Percentiles rank a stretch among this genome's conserved stretches.
These are phyloP conservation scores for Eucalyptus marginata DNA, from an alignment of 345 rosid species.

Conservation along the genomic window DNA sequence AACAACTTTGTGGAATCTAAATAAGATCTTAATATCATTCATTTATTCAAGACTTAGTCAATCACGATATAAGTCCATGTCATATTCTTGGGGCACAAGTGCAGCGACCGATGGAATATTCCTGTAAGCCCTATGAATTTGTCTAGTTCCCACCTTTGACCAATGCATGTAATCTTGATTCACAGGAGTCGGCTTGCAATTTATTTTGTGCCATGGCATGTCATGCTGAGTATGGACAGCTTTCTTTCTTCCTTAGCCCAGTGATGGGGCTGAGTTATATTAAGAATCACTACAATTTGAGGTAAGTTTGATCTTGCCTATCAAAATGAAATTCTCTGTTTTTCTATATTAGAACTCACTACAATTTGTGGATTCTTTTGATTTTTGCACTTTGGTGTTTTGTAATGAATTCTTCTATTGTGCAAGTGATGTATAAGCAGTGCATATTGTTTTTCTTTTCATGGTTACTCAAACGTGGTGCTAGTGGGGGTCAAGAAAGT, in stretches of 20 bases:
- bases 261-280: background rate
- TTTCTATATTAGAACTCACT: background rate
- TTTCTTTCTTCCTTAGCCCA: background rate
- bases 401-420: background rate
- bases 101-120: background rate
- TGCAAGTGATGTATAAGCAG: background rate
- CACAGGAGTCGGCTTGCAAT: background rate
- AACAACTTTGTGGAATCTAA: background rate
- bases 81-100: background rate
- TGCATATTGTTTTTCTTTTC: background rate
- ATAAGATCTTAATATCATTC: background rate
- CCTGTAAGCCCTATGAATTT: background rate
- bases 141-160: background rate
- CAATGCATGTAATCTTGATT: background rate
- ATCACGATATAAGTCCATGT: background rate
- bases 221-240: background rate
- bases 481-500: background rate
- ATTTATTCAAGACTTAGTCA: background rate
- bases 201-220: background rate
- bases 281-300: background rate
- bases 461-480: background rate
- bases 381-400: background rate
- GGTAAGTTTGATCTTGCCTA: background rate
- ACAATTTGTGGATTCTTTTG: background rate
- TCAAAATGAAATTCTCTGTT: background rate